phyloP scores from a whole-genome alignment of 805 yeast genomes.

The Blastobotrys parvus region DNA sequence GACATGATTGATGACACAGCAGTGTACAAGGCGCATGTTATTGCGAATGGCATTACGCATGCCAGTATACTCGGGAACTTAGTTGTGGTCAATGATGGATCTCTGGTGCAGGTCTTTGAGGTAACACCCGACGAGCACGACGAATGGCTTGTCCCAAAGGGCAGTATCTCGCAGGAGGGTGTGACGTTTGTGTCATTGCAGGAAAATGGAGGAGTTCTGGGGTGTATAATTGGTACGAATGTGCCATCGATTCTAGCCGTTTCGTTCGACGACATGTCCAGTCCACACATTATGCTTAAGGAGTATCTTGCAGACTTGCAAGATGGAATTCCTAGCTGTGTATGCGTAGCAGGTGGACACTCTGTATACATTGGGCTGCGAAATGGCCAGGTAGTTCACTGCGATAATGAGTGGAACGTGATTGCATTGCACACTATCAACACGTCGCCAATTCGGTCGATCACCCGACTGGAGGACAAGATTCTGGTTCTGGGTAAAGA shows the following conservation, averaged over 20 bases:
- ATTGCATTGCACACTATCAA: not conserved
- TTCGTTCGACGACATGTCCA: not conserved
- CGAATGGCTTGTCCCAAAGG: not conserved
- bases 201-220: not conserved
- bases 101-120: not conserved
- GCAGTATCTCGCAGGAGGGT: not conserved
- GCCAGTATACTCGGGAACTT: not conserved
- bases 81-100: not conserved
- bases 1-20: conserved; percentile 6
- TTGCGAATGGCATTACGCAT: too few relatives aligned
- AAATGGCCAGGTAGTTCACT: not conserved
- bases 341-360: not conserved
- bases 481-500: not conserved
- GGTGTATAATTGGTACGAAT: not conserved
- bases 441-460: not conserved
- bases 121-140: not conserved
- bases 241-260: not conserved
- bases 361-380: not conserved
- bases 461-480: not conserved
- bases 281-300: too few relatives aligned
- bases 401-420: not conserved
- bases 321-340: not conserved
- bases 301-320: not conserved
- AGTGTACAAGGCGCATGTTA: too few relatives aligned
- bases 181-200: not conserved